Conservation (phyloP, 495 filamentous ascomycete genomes). For the Haplographium delicatum region DNA sequence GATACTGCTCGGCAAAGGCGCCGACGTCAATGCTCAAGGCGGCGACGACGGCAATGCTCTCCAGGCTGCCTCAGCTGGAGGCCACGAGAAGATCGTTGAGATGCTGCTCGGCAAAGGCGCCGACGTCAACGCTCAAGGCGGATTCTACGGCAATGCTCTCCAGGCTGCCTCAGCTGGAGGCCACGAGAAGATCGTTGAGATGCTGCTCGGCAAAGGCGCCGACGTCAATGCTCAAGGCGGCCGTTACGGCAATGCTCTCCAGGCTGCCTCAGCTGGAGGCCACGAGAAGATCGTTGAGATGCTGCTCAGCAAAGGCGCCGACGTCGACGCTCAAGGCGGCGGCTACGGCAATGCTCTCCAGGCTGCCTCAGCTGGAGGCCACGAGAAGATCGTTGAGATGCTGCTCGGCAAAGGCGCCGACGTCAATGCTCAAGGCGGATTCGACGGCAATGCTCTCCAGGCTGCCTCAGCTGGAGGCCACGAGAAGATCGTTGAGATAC, state of each 20-base stretch:
- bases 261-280: conserved; percentile 13
- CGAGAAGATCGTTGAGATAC: conserved; percentile 18
- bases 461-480: background rate
- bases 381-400: background rate
- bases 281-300: background rate
- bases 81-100: background rate
- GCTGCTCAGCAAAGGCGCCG: background rate
- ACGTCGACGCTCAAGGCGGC: background rate
- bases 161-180: conserved; percentile 22
- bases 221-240: conserved; percentile 23
- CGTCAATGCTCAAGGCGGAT: conserved; percentile 19
- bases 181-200: conserved; percentile 12
- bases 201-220: conserved; percentile 26
- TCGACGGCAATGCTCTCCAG: conserved; percentile 4
- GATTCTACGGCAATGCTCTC: conserved; percentile 19
- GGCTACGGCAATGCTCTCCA: conserved; percentile 16
- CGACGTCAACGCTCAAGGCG: background rate
- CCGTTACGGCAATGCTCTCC: conserved; percentile 16
- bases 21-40: conserved; percentile 10
- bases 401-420: conserved; percentile 17
- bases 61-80: conserved; percentile 12
- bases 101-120: background rate
- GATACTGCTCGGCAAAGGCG: background rate
- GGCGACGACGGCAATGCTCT: conserved; percentile 21
- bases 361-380: conserved; percentile 9